Evolutionary conservation across 768 basidiomycete genomes (phyloP).

Genomic region (Boletus fagicola): DNA sequence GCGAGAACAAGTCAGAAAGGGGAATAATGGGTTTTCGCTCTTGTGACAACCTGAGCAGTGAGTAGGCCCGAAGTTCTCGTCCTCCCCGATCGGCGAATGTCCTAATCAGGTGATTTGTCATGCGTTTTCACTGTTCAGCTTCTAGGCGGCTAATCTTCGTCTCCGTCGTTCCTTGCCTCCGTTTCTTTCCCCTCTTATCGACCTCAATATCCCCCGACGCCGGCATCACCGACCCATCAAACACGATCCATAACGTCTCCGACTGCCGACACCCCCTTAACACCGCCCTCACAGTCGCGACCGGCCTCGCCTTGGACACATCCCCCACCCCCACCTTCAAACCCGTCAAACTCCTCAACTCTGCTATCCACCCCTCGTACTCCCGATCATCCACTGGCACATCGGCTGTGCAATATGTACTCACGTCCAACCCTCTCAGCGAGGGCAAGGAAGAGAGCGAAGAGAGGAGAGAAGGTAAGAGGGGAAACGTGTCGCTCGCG

Average conservation of each 20-base stretch:
- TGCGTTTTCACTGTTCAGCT: too few relatives aligned
- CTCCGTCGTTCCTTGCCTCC: too few relatives aligned
- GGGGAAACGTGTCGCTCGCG: conserved; percentile 23
- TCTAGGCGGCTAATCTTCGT: too few relatives aligned
- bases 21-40: too few relatives aligned
- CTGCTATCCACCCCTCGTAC: conserved; percentile 16
- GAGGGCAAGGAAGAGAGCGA: too few relatives aligned
- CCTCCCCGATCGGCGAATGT: too few relatives aligned
- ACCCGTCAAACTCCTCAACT: conserved; percentile 10
- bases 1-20: too few relatives aligned
- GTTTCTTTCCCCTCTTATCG: neutral
- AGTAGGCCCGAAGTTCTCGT: too few relatives aligned
- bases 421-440: conserved; percentile 21
- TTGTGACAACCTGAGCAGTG: too few relatives aligned
- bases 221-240: conserved; percentile 18
- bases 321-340: conserved; percentile 23
- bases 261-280: conserved; percentile 19
- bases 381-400: conserved; percentile 22
- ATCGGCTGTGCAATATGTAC: conserved; percentile 17
- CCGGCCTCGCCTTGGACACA: conserved; percentile 16
- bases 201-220: neutral
- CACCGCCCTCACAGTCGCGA: conserved; percentile 20
- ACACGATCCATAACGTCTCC: conserved; percentile 20
- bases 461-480: conserved; percentile 13
- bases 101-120: too few relatives aligned